Base-by-base conservation (phyloP, 345 rosid species). In the Camelina neglecta region DNA sequence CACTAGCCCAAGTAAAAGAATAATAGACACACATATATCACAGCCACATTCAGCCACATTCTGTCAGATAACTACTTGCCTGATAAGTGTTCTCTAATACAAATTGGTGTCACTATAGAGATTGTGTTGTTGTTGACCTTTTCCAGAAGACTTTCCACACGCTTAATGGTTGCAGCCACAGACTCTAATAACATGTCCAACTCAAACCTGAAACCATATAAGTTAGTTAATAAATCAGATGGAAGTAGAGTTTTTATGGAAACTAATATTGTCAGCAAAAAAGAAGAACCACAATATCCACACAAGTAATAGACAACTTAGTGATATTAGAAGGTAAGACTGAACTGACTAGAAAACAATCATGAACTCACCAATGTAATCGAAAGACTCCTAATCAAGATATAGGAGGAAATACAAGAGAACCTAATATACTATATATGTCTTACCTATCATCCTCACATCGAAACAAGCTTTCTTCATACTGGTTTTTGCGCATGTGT, bases 401-500 rank as follows among this genome's bases (percentile, higher is more conserved):
- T 42, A 66, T 35, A 42, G 26, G 53, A 55, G 38, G 26, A 79
- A 56, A 74, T 45, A 61, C 4, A 62, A 5, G 48, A 63, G 48
- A 63, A 21, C 63, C 26, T 39, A 53, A 59, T 38, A 61, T 48
- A 38, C 51, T 59, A 57, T 20, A 41, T 4, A 69, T 0, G 69
- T 56, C 83, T 56, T 76, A 94, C 99, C 99, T 91, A 85, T 96
- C 99, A 76, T 96, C 99, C 83, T 96, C 99, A 58, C 99, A 93
- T 29, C 95, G 90, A 78, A 96, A 96, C 76, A 96, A 83, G 88
- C 96, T 91, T 84, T 96, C 99, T 84, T 93, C 99, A 76, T 96
- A 96, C 84, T 93, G 99, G 76, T 96, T 96, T 86, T 93, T 96
- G 29, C 97, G 95, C 99, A 93, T 93, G 81, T 96, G 99, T 75